Conservation (phyloP, 495 filamentous ascomycete genomes). For the Chaetomium cochliodes region DNA sequence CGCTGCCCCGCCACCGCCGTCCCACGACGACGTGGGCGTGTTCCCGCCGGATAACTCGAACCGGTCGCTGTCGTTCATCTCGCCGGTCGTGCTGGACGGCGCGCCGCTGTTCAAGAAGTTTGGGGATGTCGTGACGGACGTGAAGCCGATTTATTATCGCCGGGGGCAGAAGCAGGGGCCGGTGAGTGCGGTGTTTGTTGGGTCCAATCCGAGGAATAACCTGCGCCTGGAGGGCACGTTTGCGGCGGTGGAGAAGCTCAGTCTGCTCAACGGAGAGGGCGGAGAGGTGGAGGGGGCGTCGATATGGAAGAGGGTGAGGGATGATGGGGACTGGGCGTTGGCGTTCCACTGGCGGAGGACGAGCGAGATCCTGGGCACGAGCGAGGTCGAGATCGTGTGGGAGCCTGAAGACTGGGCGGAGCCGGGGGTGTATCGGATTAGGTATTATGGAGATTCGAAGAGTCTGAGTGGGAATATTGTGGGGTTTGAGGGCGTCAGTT, state of each 20-base stretch:
- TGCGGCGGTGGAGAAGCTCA: constrained; percentile 69
- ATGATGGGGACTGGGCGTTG: constrained; percentile 77
- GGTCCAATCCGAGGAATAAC: constrained; percentile 88
- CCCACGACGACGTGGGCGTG: constrained; percentile 50
- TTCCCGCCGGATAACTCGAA: constrained; percentile 82
- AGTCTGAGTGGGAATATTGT: constrained; percentile 61
- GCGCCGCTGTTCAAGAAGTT: constrained; percentile 68
- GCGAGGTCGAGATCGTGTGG: constrained; percentile 79
- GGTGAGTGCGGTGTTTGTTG: constrained; percentile 71
- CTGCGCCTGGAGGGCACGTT: constrained; percentile 76
- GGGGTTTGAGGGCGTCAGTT: constrained; percentile 73
- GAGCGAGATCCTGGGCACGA: constrained; percentile 67
- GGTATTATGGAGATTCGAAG: constrained; percentile 86
- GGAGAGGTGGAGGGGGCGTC: constrained; percentile 1
- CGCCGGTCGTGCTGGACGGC: constrained; percentile 73
- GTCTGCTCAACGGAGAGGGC: not conserved
- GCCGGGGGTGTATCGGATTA: constrained; percentile 66
- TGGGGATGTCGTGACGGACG: constrained; percentile 69
- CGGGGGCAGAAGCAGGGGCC: constrained; percentile 55
- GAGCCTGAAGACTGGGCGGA: constrained; percentile 61
- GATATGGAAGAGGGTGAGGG: constrained; percentile 64
- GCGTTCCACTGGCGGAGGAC: constrained; percentile 79
- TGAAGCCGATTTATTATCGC: constrained; percentile 51
- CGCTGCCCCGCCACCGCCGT: constrained; percentile 44
- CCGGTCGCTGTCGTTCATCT: constrained; percentile 75